Conservation (phyloP, 148 eudicot genomes). For the Linanthus parryae region DNA sequence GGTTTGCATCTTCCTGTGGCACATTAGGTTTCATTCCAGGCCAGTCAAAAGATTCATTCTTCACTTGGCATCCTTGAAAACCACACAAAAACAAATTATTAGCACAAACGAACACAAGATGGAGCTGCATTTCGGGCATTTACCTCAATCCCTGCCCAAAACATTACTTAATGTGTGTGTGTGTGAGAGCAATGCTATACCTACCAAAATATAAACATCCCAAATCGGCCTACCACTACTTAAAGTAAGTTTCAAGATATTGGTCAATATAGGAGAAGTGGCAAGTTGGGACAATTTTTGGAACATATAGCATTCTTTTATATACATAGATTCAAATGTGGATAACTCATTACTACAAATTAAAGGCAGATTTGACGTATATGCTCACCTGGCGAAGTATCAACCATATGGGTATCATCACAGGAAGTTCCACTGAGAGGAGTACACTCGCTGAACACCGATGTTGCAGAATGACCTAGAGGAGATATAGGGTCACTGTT, state of each 20-base stretch:
- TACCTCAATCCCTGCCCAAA: no score
- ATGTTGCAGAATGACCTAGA: slow-evolving; percentile 54
- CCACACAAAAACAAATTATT: background rate
- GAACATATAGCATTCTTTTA: no score
- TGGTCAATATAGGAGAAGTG: no score
- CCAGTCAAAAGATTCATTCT: slow-evolving; percentile 33
- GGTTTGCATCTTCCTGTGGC: slow-evolving; percentile 28
- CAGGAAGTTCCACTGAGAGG: slow-evolving; percentile 43
- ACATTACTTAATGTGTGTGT: no score
- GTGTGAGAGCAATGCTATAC: no score
- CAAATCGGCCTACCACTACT: no score
- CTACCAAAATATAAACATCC: no score
- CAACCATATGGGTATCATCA: slow-evolving; percentile 41
- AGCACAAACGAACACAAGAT: background rate
- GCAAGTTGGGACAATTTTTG: no score
- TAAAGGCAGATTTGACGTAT: background rate
- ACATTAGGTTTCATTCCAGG: slow-evolving; percentile 17
- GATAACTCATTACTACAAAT: background rate
- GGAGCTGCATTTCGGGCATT: background rate
- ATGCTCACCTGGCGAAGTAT: slow-evolving; percentile 33
- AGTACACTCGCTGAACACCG: slow-evolving; percentile 38
- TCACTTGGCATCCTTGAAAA: slow-evolving; percentile 33
- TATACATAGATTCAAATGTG: background rate
- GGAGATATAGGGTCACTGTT: slow-evolving; percentile 67
- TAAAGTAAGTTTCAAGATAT: no score